phyloP scores from a whole-genome alignment of 352 stramenopile species.

The Phytophthora pistaciae region DNA sequence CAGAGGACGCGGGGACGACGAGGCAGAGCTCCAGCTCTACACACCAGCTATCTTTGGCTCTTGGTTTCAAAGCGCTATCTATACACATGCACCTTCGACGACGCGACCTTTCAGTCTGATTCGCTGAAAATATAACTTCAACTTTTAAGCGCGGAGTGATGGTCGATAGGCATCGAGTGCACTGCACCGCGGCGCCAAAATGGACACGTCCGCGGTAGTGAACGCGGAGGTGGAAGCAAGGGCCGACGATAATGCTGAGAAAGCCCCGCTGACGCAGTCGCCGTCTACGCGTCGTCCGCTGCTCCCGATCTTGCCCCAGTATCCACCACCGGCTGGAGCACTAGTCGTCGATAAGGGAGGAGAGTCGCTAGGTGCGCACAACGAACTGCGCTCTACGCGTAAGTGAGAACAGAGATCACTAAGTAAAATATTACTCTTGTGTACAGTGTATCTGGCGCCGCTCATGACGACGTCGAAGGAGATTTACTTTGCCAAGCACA shows the following conservation, averaged over 20 bases:
- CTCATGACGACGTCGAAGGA: conserved; percentile 51
- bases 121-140: conserved; percentile 39
- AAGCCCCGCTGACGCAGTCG: no score
- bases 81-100: conserved; percentile 4
- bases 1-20: conserved; percentile 12
- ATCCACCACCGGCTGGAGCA: conserved; percentile 24
- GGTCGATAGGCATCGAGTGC: conserved; percentile 5
- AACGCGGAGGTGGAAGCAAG: conserved; percentile 4
- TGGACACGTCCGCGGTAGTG: conserved; percentile 1
- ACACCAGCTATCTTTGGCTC: conserved; percentile 15
- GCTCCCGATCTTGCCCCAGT: conserved; percentile 37
- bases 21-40: background rate
- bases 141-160: conserved; percentile 28
- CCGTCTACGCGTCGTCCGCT: conserved; percentile 6
- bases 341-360: conserved; percentile 39
- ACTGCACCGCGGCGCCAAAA: background rate
- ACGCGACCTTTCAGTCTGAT: conserved; percentile 14
- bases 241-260: background rate
- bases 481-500: conserved; percentile 49
- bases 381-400: background rate
- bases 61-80: conserved; percentile 30
- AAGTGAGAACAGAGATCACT: background rate
- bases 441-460: conserved; percentile 49
- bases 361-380: conserved; percentile 43
- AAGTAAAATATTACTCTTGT: background rate